Base-by-base conservation (phyloP, 225 moss, liverwort and hornwort genomes). In the Marchantia paleacea region DNA sequence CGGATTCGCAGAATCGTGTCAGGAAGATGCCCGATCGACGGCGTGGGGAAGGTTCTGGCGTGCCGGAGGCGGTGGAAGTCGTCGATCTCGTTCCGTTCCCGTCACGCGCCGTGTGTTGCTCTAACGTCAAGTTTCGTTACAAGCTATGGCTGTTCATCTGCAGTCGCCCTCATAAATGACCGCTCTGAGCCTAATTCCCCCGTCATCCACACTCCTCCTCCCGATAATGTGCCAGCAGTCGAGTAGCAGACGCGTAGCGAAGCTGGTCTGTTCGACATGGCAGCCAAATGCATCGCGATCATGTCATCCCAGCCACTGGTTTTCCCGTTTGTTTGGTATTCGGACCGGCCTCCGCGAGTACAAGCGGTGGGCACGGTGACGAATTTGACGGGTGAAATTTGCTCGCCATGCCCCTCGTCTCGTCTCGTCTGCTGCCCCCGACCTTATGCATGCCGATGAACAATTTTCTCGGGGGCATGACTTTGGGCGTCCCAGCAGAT, bases 51-150 rank as follows among this genome's bases (percentile, higher is more conserved):
- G 3, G 0, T n/a, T 62, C n/a, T 24, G 22, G 6, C 62, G 3
- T 8, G n/a, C 24, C 6, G 62, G 62, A 10, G 9, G n/a, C 8
- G 7, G 0, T 3, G 22, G 9, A 0, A 7, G 24, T 24, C 62
- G 62, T 62, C 62, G 62, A 62, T 62, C n/a, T 39, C 15, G 58
- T 15, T 58, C 58, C 62, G n/a, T 24, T 24, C n/a, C 5, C n/a
- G n/a, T 62, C 22, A 62, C 62, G 62, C n/a, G 62, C 18, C 9
- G 39, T 62, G 62, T 22, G 62, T 62, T 62, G 62, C 16, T 62
- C 62, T 24, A 22, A 62, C 62, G 62, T 62, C 62, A 62, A 62
- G 62, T 24, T n/a, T 62, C n/a, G n/a, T 62, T 62, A n/a, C 62
- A 24, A 62, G n/a, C n/a, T 24, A 62, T 0, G n/a, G 24, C 58